Evolutionary conservation across 192 early-diverging fungal genomes (phyloP).

Genomic region (Ambispora gerdemannii): DNA sequence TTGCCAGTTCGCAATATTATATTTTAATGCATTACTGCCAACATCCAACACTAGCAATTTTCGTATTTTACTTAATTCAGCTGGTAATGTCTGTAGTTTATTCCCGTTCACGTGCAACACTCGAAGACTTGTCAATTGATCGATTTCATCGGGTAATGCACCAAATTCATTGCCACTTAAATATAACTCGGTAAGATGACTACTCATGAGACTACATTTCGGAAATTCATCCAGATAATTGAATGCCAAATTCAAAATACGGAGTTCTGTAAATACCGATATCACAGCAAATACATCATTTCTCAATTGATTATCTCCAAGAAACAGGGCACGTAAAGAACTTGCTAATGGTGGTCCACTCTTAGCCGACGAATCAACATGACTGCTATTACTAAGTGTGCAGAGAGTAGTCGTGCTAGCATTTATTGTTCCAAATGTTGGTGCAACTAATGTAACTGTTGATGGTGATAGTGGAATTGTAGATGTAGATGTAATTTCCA

Average conservation of each 20-base stretch:
- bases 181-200: slow-evolving; percentile 74
- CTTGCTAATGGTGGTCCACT: slow-evolving; percentile 51
- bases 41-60: slow-evolving; percentile 78
- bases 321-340: slow-evolving; percentile 58
- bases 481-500: slow-evolving; percentile 28
- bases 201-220: slow-evolving; percentile 65
- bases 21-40: slow-evolving; percentile 83
- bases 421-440: slow-evolving; percentile 49
- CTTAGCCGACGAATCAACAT: slow-evolving; percentile 17
- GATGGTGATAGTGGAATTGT: slow-evolving; percentile 16
- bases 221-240: slow-evolving; percentile 85
- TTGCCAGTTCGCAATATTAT: slow-evolving; percentile 92
- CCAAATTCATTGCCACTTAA: slow-evolving; percentile 81
- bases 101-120: slow-evolving; percentile 88
- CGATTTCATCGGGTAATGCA: slow-evolving; percentile 81
- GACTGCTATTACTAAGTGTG: slow-evolving; percentile 21
- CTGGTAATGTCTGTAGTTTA: slow-evolving; percentile 83
- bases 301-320: slow-evolving; percentile 82
- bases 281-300: slow-evolving; percentile 78
- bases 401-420: neutral
- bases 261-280: slow-evolving; percentile 68
- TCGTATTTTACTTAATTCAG: slow-evolving; percentile 86
- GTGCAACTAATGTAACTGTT: slow-evolving; percentile 13
- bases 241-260: slow-evolving; percentile 75
- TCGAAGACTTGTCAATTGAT: slow-evolving; percentile 62